Percentiles rank a stretch among this genome's conserved stretches.
These are phyloP conservation scores for Backusella macrospora DNA, from an alignment of 192 early-diverging fungal genomes.

Conservation along the genomic window DNA sequence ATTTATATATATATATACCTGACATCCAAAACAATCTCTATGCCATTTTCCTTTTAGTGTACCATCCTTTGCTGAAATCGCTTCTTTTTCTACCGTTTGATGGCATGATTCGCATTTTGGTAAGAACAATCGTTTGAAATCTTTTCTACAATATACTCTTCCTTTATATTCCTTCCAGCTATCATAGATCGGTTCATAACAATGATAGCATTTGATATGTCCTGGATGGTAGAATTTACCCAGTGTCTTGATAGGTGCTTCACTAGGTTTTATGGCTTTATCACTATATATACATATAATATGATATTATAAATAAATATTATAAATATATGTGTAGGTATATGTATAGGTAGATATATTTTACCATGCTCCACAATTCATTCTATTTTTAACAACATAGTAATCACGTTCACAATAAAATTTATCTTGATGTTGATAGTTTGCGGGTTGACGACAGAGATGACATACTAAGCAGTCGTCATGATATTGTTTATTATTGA, in stretches of 20 bases:
- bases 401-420: slow-evolving; percentile 69
- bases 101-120: slow-evolving; percentile 69
- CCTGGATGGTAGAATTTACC: slow-evolving; percentile 66
- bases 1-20: slow-evolving; percentile 26
- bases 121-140: slow-evolving; percentile 65
- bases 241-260: slow-evolving; percentile 59
- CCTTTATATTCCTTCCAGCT: slow-evolving; percentile 52
- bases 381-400: slow-evolving; percentile 38
- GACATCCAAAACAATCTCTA: slow-evolving; percentile 72
- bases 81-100: slow-evolving; percentile 69
- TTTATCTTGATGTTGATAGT: slow-evolving; percentile 54
- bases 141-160: slow-evolving; percentile 67
- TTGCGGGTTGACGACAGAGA: slow-evolving; percentile 47
- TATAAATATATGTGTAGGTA: not conserved
- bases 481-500: slow-evolving; percentile 37
- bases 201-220: slow-evolving; percentile 68
- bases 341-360: not conserved
- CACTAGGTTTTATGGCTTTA: slow-evolving; percentile 28
- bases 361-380: slow-evolving; percentile 60
- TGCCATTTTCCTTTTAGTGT: slow-evolving; percentile 75
- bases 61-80: slow-evolving; percentile 69
- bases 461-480: slow-evolving; percentile 58
- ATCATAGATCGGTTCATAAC: slow-evolving; percentile 64
- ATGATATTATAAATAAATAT: not conserved
- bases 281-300: slow-evolving; percentile 26